Base-by-base conservation (phyloP, 805 yeast genomes). In the Kodamaea fukazawae region DNA sequence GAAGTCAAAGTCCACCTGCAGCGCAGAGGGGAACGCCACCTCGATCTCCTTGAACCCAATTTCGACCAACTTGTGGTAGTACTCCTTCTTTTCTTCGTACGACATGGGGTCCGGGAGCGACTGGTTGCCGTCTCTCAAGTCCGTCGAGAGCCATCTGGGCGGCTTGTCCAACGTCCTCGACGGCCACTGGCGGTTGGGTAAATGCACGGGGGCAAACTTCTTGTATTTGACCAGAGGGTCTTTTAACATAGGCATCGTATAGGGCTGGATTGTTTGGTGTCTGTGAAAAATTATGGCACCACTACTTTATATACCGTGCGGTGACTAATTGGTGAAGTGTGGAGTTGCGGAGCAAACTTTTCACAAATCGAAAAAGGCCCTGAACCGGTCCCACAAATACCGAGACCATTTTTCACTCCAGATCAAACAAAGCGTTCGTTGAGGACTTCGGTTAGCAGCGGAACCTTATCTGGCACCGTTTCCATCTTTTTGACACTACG, bases 101-200 rank as follows among this genome's bases (percentile, higher is more conserved):
- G 83, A 71, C 95, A 85, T 85, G 39, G 93, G 95, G 55, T 85
- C 93, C 0, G 93, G 91, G 49, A 85, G 71, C 4, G 90, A 81
- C 65, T 85, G 93, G 61, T 85, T 85, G 23, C 95, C 95, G 56
- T 85, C 95, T 53, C 95, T 75, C 45, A 85, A 70, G 55, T 86
- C 95, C 3, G 95, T 85, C 14, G 90, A 81, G 34, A 86, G 67
- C 93, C 93, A 85, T 49, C 93, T 69, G 14, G 95, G 95, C 3
- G 89, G 76, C 55, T 75, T 75, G 36, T 65, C 67, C 41, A 86
- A 57, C 11, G 73, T 61, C 43, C 71, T 71, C 27, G 70, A 54
- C 1, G 95, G 95, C 95, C 95, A 85, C 45, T 74, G 72, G 42
- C 93, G 74, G 44, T 79, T 68, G 2, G 81, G 77, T 46, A 86